Evolutionary conservation across 2,329 filamentous ascomycete species (phyloP).

Genomic region (Penicillium sumatraense): DNA sequence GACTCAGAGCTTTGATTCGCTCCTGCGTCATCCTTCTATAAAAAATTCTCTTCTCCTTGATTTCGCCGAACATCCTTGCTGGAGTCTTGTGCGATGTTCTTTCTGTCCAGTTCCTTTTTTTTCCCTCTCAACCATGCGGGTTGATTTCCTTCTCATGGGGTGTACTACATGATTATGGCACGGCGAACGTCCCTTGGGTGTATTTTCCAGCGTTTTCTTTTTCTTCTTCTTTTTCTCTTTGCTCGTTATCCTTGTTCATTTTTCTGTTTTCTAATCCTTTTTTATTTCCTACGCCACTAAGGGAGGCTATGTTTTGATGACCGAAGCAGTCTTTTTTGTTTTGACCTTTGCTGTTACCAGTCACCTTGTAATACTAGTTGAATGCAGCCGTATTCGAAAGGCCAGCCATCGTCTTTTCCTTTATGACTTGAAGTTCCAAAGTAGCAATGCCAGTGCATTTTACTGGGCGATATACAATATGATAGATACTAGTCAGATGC

Average conservation of each 20-base stretch:
- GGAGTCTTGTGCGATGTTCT: constrained; percentile 10
- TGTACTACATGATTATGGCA: constrained; percentile 28
- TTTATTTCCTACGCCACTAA: constrained; percentile 18
- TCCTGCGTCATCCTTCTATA: neutral
- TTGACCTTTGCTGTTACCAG: constrained; percentile 20
- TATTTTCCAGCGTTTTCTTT: constrained; percentile 21
- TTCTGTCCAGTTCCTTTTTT: constrained; percentile 4
- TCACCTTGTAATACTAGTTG: constrained; percentile 35
- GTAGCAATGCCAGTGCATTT: too few species aligned
- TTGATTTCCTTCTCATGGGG: constrained; percentile 16
- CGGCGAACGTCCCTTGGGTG: constrained; percentile 25
- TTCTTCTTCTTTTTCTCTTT: neutral
- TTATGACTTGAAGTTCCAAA: too few species aligned
- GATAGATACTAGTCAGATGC: too few species aligned
- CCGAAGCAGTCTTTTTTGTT: constrained; percentile 15
- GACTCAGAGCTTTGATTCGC: constrained; percentile 13
- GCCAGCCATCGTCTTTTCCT: neutral
- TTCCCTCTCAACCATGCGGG: neutral
- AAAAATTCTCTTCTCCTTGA: constrained; percentile 9
- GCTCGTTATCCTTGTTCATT: constrained; percentile 12
- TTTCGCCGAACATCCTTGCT: constrained; percentile 11
- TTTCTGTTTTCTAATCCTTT: constrained; percentile 13
- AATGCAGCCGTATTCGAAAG: constrained; percentile 24
- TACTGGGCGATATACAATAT: too few species aligned
- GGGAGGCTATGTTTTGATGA: constrained; percentile 27